Evolutionary conservation across 2,329 filamentous ascomycete species (phyloP).

Genomic region (Cyphellophora attinorum): DNA sequence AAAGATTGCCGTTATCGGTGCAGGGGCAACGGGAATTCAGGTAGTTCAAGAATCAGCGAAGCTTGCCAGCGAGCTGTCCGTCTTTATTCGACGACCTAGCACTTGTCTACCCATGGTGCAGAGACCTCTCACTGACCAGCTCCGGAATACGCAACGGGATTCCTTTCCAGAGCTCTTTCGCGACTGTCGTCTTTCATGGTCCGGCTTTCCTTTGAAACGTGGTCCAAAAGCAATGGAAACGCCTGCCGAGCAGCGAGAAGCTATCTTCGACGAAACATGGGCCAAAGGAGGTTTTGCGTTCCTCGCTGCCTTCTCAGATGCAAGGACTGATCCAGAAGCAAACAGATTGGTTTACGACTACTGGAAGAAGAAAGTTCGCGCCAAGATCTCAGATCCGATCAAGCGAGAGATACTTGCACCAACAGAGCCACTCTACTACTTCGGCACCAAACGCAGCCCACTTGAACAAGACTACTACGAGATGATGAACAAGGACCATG

Average conservation of each 20-base stretch:
- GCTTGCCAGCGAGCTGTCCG: slow-evolving; percentile 38
- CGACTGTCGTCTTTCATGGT: slow-evolving; percentile 49
- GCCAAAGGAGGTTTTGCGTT: slow-evolving; percentile 42
- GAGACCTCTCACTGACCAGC: slow-evolving; percentile 33
- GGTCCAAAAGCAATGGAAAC: slow-evolving; percentile 27
- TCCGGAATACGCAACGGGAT: slow-evolving; percentile 30
- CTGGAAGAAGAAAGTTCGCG: slow-evolving; percentile 43
- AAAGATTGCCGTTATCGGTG: slow-evolving; percentile 54
- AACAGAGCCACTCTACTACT: slow-evolving; percentile 40
- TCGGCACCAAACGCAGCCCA: slow-evolving; percentile 41
- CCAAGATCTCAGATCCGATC: slow-evolving; percentile 39
- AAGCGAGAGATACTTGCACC: slow-evolving; percentile 47
- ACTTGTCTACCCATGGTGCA: slow-evolving; percentile 52
- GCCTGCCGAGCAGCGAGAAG: slow-evolving; percentile 23
- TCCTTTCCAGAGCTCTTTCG: slow-evolving; percentile 32
- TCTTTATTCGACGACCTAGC: slow-evolving; percentile 57
- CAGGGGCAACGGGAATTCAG: slow-evolving; percentile 55
- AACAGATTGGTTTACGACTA: slow-evolving; percentile 47
- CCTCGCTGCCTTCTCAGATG: slow-evolving; percentile 41
- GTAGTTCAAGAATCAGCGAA: slow-evolving; percentile 52
- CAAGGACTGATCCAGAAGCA: slow-evolving; percentile 29
- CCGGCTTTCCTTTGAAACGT: slow-evolving; percentile 51
- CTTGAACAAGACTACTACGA: slow-evolving; percentile 44
- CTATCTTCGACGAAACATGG: slow-evolving; percentile 40
- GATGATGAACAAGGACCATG: slow-evolving; percentile 34